Conservation (phyloP, 2,329 filamentous ascomycete species). For the Leptographium lundbergii region DNA sequence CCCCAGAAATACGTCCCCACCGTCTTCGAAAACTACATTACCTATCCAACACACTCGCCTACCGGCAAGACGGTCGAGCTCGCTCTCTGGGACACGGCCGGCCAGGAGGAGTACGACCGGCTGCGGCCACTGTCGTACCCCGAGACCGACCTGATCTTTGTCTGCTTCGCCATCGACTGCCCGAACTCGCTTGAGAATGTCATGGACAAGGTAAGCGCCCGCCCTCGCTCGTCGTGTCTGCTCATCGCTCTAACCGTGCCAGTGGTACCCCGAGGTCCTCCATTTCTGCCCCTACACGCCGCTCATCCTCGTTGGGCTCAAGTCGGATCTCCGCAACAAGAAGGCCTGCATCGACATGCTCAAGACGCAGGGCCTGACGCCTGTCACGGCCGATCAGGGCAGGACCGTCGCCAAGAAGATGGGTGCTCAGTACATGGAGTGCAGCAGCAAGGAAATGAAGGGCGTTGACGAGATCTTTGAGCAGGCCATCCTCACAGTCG, state of each 20-base stretch:
- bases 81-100: slow-evolving; percentile 95
- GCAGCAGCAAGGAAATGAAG: slow-evolving; percentile 93
- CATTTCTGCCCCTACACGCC: slow-evolving; percentile 98
- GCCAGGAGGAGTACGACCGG: slow-evolving; percentile 97
- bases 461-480: slow-evolving; percentile 97
- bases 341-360: slow-evolving; percentile 96
- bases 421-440: slow-evolving; percentile 93
- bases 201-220: slow-evolving; percentile 74
- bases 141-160: slow-evolving; percentile 94
- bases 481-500: slow-evolving; percentile 76
- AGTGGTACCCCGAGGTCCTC: slow-evolving; percentile 99
- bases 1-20: slow-evolving; percentile 96
- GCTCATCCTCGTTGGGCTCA: slow-evolving; percentile 88
- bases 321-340: slow-evolving; percentile 92
- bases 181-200: slow-evolving; percentile 97
- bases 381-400: slow-evolving; percentile 85
- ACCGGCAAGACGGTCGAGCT: slow-evolving; percentile 93
- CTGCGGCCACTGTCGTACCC: slow-evolving; percentile 92
- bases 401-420: slow-evolving; percentile 82
- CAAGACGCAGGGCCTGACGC: slow-evolving; percentile 92
- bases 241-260: slow-evolving; percentile 14
- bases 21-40: slow-evolving; percentile 99
- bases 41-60: slow-evolving; percentile 76
- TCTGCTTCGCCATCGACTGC: slow-evolving; percentile 98
- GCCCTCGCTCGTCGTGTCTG: neutral